Conservation (phyloP, 768 basidiomycete species). For the Cyclocybe aegerita region DNA sequence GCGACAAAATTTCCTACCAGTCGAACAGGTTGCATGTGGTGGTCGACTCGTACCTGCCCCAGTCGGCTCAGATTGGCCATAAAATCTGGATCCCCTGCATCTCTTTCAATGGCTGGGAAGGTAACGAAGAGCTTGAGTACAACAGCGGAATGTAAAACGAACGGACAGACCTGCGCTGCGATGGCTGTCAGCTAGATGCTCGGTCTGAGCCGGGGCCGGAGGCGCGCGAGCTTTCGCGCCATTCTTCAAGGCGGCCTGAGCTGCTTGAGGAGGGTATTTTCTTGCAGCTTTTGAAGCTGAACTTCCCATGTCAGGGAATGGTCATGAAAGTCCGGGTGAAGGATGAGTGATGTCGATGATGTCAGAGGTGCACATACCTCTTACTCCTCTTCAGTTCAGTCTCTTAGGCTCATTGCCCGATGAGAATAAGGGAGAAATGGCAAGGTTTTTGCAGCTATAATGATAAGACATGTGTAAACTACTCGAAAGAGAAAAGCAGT, state of each 20-base stretch:
- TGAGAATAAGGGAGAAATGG: not conserved
- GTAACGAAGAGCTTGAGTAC: not conserved
- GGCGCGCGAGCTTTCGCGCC: slow-evolving; percentile 22
- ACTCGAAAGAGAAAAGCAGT: slow-evolving; percentile 24
- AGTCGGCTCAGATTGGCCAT: slow-evolving; percentile 61
- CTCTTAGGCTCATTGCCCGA: too few species aligned
- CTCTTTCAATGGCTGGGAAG: slow-evolving; percentile 53
- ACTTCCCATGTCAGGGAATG: slow-evolving; percentile 50
- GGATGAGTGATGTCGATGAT: slow-evolving; percentile 4
- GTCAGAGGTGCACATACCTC: slow-evolving; percentile 9
- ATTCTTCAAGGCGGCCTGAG: not conserved
- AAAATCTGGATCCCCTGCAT: slow-evolving; percentile 73
- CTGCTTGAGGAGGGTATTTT: slow-evolving; percentile 40
- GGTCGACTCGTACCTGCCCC: slow-evolving; percentile 71
- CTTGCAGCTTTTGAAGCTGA: slow-evolving; percentile 60
- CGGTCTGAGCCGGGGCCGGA: slow-evolving; percentile 1
- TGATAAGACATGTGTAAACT: slow-evolving; percentile 21
- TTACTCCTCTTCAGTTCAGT: not conserved
- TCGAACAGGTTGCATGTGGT: slow-evolving; percentile 51
- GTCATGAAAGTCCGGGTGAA: slow-evolving; percentile 2
- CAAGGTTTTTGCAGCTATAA: slow-evolving; percentile 7
- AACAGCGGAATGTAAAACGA: not conserved
- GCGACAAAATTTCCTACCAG: slow-evolving; percentile 37
- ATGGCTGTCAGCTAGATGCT: slow-evolving; percentile 17
- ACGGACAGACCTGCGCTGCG: slow-evolving; percentile 18